phyloP scores from a whole-genome alignment of 2,329 filamentous ascomycete species.

The Diaporthe capsici region DNA sequence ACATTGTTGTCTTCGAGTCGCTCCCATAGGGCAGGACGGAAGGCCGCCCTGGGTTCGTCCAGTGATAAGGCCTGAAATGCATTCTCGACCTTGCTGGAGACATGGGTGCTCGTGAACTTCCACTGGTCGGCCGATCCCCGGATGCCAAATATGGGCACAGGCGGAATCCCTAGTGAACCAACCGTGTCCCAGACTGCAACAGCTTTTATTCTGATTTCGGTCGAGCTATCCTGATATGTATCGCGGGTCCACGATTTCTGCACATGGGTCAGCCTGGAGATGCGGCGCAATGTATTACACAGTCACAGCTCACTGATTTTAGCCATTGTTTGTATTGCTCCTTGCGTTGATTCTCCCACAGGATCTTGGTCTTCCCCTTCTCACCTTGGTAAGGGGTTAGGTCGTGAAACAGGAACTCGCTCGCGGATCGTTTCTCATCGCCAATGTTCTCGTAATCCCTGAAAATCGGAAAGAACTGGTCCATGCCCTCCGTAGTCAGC shows the following conservation, averaged over 20 bases:
- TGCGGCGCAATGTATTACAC: neutral
- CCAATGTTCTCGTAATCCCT: slow-evolving; percentile 55
- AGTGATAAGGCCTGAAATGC: slow-evolving; percentile 66
- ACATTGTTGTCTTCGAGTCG: slow-evolving; percentile 46
- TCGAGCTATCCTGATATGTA: slow-evolving; percentile 49
- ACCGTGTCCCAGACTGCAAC: slow-evolving; percentile 67
- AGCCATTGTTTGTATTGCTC: slow-evolving; percentile 54
- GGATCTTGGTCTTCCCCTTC: slow-evolving; percentile 48
- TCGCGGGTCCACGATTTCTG: slow-evolving; percentile 54
- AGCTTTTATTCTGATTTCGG: slow-evolving; percentile 58
- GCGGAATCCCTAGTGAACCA: slow-evolving; percentile 60
- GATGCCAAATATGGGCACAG: slow-evolving; percentile 54
- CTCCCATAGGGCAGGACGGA: slow-evolving; percentile 60
- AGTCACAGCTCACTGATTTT: slow-evolving; percentile 47
- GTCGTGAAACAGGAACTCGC: slow-evolving; percentile 45
- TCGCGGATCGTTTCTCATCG: slow-evolving; percentile 41
- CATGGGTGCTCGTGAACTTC: slow-evolving; percentile 60
- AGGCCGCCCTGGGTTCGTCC: slow-evolving; percentile 61
- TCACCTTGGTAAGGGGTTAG: slow-evolving; percentile 47
- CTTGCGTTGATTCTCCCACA: slow-evolving; percentile 53
- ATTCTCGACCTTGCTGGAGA: slow-evolving; percentile 58
- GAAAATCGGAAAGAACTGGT: slow-evolving; percentile 59
- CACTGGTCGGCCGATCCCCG: slow-evolving; percentile 54
- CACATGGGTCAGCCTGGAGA: neutral
- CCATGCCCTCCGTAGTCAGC: slow-evolving; percentile 57